Conservation (phyloP, 306 rosid genomes). For the Quercus aquifolioides region DNA sequence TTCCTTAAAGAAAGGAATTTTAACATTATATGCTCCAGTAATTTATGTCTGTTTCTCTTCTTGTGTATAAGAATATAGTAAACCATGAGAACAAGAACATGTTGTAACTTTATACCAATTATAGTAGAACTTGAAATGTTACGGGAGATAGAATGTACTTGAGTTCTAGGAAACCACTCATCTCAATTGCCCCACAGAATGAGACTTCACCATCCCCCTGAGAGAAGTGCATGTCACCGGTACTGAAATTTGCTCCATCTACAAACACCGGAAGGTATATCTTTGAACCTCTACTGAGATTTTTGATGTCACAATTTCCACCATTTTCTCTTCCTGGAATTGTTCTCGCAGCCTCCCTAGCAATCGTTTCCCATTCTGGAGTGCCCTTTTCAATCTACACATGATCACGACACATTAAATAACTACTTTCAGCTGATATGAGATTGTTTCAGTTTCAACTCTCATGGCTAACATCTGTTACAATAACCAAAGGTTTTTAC, state of each 20-base stretch:
- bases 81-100: neutral
- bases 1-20: neutral
- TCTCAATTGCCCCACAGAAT: slow-evolving; percentile 92
- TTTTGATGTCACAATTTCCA: slow-evolving; percentile 93
- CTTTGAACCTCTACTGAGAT: slow-evolving; percentile 83
- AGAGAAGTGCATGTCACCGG: slow-evolving; percentile 94
- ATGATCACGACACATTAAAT: neutral
- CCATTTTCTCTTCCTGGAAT: slow-evolving; percentile 98
- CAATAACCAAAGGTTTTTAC: neutral
- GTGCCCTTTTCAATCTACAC: slow-evolving; percentile 58
- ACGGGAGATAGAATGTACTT: slow-evolving; percentile 37
- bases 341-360: slow-evolving; percentile 87
- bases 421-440: neutral
- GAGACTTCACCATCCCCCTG: slow-evolving; percentile 93
- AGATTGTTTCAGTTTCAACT: neutral
- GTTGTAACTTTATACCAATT: neutral
- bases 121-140: neutral
- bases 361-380: slow-evolving; percentile 78
- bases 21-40: neutral
- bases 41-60: neutral
- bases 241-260: slow-evolving; percentile 91
- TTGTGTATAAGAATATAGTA: neutral
- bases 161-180: slow-evolving; percentile 96
- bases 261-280: slow-evolving; percentile 84
- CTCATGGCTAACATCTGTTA: neutral